Percentiles rank a stretch among this genome's conserved stretches.
Evolutionary conservation across 2,329 filamentous ascomycete genomes (phyloP).

Genomic region (Ceratocystis destructans): DNA sequence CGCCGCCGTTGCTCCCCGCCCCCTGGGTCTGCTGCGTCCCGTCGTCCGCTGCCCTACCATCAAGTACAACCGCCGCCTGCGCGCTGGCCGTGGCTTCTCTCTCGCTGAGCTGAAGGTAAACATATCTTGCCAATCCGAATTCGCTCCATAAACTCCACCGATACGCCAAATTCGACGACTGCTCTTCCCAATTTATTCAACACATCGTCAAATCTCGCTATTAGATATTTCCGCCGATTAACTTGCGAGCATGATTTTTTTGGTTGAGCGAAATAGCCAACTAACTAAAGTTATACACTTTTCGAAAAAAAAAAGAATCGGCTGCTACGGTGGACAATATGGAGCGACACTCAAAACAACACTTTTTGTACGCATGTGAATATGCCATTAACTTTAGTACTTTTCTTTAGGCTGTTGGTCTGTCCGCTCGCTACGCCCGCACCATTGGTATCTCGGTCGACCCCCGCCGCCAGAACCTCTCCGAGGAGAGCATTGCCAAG

Average conservation of each 20-base stretch:
- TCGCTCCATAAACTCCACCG: constrained; percentile 5
- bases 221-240: neutral
- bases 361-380: constrained; percentile 24
- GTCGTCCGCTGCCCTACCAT: constrained; percentile 94
- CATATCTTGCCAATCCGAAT: constrained; percentile 11
- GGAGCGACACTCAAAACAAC: neutral
- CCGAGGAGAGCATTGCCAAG: constrained; percentile 81
- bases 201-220: neutral
- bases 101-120: constrained; percentile 94
- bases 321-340: constrained; percentile 2
- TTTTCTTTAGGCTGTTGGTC: constrained; percentile 67
- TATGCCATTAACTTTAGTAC: constrained; percentile 20
- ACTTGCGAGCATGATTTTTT: neutral
- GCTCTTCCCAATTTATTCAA: neutral
- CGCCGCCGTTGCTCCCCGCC: constrained; percentile 85
- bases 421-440: constrained; percentile 82
- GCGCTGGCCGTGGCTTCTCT: constrained; percentile 94
- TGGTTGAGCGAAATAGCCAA: neutral
- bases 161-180: neutral
- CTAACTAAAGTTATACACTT: neutral
- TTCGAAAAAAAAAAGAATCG: neutral
- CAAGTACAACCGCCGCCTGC: constrained; percentile 98
- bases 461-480: constrained; percentile 90
- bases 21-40: constrained; percentile 91
- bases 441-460: constrained; percentile 98